Conservation (phyloP, 2,329 filamentous ascomycete species). For the Claviceps humidiphila region DNA sequence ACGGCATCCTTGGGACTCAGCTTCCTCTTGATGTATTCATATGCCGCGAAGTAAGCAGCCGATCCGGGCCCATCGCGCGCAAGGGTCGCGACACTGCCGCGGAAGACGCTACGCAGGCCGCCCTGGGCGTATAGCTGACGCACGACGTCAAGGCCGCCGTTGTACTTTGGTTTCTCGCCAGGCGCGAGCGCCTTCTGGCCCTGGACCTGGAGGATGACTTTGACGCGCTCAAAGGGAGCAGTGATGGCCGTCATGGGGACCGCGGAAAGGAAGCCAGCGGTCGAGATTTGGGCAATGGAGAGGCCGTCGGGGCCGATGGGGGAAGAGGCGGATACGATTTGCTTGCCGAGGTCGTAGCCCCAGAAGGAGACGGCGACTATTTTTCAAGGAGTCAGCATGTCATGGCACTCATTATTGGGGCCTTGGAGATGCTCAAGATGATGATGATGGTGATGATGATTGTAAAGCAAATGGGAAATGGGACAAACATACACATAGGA, state of each 20-base stretch:
- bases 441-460: no score
- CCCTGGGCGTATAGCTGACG: constrained; percentile 86
- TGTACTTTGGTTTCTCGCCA: constrained; percentile 87
- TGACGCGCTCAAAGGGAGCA: constrained; percentile 97
- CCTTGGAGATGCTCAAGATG: no score
- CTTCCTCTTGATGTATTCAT: constrained; percentile 84
- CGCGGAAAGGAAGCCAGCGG: constrained; percentile 93
- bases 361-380: constrained; percentile 58
- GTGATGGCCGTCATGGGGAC: constrained; percentile 97
- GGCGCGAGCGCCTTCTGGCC: constrained; percentile 79
- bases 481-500: constrained; percentile 75
- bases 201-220: constrained; percentile 96
- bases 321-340: constrained; percentile 59
- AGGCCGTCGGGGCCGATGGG: constrained; percentile 56
- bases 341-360: constrained; percentile 94
- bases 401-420: no score
- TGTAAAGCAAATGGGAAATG: not conserved
- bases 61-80: constrained; percentile 87
- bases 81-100: constrained; percentile 78
- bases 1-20: constrained; percentile 71
- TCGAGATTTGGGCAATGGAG: constrained; percentile 74
- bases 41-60: constrained; percentile 92
- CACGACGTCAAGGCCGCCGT: constrained; percentile 77
- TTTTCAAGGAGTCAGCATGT: no score
- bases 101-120: constrained; percentile 82